A percentile compares a stretch with the other conserved stretches of the same genome.
Conservation (phyloP, 148 eudicot genomes). For the Vaccinium darrowii region DNA sequence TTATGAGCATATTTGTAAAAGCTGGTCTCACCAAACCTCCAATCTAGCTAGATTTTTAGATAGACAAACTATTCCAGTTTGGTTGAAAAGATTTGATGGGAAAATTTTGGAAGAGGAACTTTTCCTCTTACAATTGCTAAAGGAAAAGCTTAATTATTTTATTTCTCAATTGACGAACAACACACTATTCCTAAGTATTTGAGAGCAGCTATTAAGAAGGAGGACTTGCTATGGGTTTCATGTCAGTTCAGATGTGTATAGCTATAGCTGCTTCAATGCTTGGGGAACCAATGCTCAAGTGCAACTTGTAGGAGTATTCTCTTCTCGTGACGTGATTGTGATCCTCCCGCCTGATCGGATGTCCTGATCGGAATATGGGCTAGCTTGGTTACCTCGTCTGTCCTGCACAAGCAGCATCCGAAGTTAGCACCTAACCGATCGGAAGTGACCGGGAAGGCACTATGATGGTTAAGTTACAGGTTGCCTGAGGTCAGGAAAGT, state of each 20-base stretch:
- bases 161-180: neutral
- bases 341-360: too few relatives aligned
- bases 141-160: neutral
- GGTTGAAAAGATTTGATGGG: neutral
- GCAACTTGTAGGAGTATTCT: neutral
- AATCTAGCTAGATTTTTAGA: neutral
- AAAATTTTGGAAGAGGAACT: neutral
- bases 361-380: too few relatives aligned
- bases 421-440: too few relatives aligned
- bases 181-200: neutral
- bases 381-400: too few relatives aligned
- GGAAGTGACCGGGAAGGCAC: too few relatives aligned
- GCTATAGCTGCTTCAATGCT: constrained; percentile 1
- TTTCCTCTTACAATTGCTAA: neutral
- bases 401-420: too few relatives aligned
- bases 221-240: neutral
- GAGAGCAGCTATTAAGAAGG: neutral
- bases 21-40: neutral
- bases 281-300: neutral
- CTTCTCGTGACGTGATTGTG: neutral
- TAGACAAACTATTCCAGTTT: neutral
- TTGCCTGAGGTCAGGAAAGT: too few relatives aligned
- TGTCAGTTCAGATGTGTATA: neutral
- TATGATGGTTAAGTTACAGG: too few relatives aligned
- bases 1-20: neutral